phyloP scores from a whole-genome alignment of 78 protist genomes.

The Diacronema lutheri region DNA sequence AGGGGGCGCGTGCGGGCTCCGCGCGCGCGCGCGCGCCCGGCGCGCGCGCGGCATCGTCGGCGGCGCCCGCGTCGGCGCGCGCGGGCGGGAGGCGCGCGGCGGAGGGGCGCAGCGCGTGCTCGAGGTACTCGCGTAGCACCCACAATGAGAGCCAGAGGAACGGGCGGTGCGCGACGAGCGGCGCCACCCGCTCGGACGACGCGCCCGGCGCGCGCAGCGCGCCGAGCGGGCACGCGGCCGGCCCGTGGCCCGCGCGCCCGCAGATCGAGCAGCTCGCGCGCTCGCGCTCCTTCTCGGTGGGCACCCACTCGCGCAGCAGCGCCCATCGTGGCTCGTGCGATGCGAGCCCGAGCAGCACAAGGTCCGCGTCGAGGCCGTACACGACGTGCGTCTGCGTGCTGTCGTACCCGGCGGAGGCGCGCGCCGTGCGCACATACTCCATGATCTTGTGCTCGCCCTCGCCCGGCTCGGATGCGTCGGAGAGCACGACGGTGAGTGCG shows the following conservation, averaged over 20 bases:
- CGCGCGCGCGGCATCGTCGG: not conserved
- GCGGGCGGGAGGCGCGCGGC: not conserved
- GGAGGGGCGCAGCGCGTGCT: not conserved
- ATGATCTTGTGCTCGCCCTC: constrained; percentile 91
- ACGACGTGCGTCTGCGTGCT: constrained; percentile 80
- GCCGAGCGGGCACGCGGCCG: not conserved
- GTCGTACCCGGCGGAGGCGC: constrained; percentile 42
- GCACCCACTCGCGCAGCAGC: constrained; percentile 74
- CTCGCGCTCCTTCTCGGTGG: not conserved
- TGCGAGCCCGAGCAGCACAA: constrained; percentile 86
- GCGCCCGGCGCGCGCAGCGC: constrained; percentile 11
- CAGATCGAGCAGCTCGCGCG: not conserved
- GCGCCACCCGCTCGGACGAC: not conserved
- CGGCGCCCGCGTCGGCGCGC: not conserved
- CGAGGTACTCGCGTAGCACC: not conserved
- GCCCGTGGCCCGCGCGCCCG: not conserved
- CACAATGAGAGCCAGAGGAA: not conserved
- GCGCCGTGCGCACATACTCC: constrained; percentile 79
- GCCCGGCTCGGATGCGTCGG: constrained; percentile 4
- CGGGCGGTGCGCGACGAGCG: not conserved
- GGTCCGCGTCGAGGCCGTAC: constrained; percentile 94
- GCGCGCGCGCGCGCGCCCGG: not conserved
- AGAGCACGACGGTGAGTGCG: constrained; percentile 24
- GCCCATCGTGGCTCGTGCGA: constrained; percentile 86
- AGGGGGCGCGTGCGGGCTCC: not conserved